Base-by-base conservation (phyloP, 2,329 filamentous ascomycete species). In the Chrysoporthe austroafricana region DNA sequence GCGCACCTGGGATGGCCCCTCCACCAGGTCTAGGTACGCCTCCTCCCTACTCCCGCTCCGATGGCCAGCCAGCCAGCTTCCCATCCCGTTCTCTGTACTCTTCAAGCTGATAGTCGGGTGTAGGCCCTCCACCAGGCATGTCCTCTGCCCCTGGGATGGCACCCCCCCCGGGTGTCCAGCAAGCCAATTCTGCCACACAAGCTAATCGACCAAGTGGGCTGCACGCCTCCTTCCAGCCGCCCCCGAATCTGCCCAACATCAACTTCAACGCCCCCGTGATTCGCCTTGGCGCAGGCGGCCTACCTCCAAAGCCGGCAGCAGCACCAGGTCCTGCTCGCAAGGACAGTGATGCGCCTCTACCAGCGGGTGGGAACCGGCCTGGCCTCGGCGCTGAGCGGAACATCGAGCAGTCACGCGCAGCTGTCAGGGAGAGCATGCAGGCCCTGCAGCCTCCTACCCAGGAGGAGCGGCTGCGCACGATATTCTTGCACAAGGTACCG, bases 201-300 rank as follows among this genome's bases (percentile, higher is more conserved):
- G 87, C 91, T 82, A 92, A 90, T 82, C 90, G 92, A 83, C 92
- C 92, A 77, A 92, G 87, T 79, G 90, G 88, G 75, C 89, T 97
- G 71, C 93, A 93, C 70, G 83, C 90, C 68, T 93, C 89, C 79
- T 97, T 97, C 80, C 92, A 96, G 82, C 89, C 93, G 61, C 94
- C 95, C 11, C 84, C 92, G 62, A 97, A 96, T 77, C 92, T 97
- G 86, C 94, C 95, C 63, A 96, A 97, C 78, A 97, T 99, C 84
- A 97, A 99, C 83, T 97, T 98, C 83, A 97, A 92, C 75, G 96
- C 96, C 46, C 94, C 95, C 66, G 94, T 98, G 69, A 98, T 99
- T 76, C 92, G 96, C 66, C 86, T 99, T 58, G 96, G 95, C 54
- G 95, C 94, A 14, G 71, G 70, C 36, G 71, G 73, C 1, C 87